Evolutionary conservation across 2,329 filamentous ascomycete species (phyloP).

Genomic region (Fusarium irregulare): DNA sequence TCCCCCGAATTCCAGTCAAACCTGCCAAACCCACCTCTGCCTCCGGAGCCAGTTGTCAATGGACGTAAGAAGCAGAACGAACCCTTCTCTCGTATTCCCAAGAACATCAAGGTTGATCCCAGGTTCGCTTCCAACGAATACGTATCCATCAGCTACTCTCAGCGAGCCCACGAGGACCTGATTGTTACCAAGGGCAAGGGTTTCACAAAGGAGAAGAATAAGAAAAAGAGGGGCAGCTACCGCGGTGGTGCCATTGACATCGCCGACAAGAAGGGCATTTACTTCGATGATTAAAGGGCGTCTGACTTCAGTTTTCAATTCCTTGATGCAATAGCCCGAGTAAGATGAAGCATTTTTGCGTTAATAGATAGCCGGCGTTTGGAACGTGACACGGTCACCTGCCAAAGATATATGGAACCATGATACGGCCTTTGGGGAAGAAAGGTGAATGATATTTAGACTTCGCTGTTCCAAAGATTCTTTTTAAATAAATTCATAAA

Average conservation of each 20-base stretch:
- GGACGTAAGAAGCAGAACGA: slow-evolving; percentile 66
- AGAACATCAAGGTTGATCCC: slow-evolving; percentile 74
- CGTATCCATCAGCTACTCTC: slow-evolving; percentile 86
- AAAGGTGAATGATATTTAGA: slow-evolving; percentile 3
- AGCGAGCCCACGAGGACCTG: slow-evolving; percentile 87
- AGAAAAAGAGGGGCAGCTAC: slow-evolving; percentile 93
- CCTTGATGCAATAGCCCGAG: neutral
- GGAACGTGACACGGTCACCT: slow-evolving; percentile 32
- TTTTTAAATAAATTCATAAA: slow-evolving; percentile 1
- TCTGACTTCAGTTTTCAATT: neutral
- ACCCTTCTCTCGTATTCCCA: slow-evolving; percentile 82
- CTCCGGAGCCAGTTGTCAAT: slow-evolving; percentile 59
- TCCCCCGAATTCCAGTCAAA: slow-evolving; percentile 55
- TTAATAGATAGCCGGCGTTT: slow-evolving; percentile 46
- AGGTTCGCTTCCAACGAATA: slow-evolving; percentile 83
- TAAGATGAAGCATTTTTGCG: slow-evolving; percentile 18
- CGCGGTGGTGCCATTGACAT: slow-evolving; percentile 90
- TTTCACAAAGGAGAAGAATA: slow-evolving; percentile 99
- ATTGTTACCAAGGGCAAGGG: slow-evolving; percentile 94
- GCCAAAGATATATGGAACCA: slow-evolving; percentile 33
- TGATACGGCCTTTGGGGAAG: slow-evolving; percentile 6
- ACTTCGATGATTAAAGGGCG: slow-evolving; percentile 83
- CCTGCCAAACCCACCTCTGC: slow-evolving; percentile 60
- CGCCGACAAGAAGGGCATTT: slow-evolving; percentile 83
- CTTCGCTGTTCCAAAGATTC: neutral